Conservation (phyloP, 2,329 filamentous ascomycete species). For the Clarireedia homoeocarpa region DNA sequence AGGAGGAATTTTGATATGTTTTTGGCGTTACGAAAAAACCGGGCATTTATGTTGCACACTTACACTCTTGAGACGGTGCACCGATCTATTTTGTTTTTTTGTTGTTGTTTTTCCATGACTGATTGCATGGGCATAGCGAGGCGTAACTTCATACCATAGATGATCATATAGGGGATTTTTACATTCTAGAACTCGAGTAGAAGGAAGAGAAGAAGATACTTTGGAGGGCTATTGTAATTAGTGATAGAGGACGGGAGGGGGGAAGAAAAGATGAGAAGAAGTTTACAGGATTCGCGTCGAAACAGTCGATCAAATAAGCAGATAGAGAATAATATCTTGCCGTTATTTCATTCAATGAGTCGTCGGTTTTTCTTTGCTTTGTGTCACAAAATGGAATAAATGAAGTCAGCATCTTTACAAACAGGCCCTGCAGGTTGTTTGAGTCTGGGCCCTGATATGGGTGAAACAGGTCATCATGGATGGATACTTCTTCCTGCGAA, state of each 20-base stretch:
- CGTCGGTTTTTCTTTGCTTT: too few species aligned
- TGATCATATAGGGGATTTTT: constrained; percentile 1
- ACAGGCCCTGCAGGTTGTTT: too few species aligned
- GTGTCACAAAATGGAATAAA: too few species aligned
- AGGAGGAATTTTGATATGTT: not conserved
- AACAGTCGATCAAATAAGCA: too few species aligned
- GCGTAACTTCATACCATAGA: constrained; percentile 6
- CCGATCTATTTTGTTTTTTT: not conserved
- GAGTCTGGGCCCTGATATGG: too few species aligned
- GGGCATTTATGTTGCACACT: not conserved
- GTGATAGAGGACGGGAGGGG: not conserved
- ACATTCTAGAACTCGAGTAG: not conserved
- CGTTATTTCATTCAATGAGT: too few species aligned
- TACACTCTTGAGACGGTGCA: not conserved
- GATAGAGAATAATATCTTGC: too few species aligned
- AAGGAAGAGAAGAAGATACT: not conserved
- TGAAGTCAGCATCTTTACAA: too few species aligned
- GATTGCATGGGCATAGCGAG: constrained; percentile 2
- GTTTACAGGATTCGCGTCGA: too few species aligned
- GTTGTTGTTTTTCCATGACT: not conserved
- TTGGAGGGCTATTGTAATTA: constrained; percentile 1
- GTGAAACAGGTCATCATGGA: too few species aligned
- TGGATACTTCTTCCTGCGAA: too few species aligned
- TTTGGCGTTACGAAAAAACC: not conserved
- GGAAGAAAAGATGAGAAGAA: not conserved